These are phyloP conservation scores for Lasiodiplodia sp. DNA, from an alignment of 2,329 filamentous ascomycete species.

Conservation along the genomic window DNA sequence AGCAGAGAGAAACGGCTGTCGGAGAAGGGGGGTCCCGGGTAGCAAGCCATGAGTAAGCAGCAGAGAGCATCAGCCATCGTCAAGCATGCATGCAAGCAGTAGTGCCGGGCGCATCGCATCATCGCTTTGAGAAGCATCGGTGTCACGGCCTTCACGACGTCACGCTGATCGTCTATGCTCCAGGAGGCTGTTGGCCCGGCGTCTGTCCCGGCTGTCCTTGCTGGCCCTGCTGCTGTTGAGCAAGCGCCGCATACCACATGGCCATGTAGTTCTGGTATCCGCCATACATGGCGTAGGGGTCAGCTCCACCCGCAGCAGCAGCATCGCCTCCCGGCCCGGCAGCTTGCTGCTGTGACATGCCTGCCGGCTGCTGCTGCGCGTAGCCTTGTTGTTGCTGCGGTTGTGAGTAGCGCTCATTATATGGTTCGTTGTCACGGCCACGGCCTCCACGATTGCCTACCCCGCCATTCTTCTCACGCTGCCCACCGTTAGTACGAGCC, in stretches of 20 bases:
- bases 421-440: conserved; percentile 48
- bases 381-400: conserved; percentile 50
- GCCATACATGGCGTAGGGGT: conserved; percentile 77
- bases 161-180: conserved; percentile 40
- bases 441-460: conserved; percentile 47
- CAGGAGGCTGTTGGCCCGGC: conserved; percentile 40
- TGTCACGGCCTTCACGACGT: conserved; percentile 41
- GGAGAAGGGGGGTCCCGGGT: conserved; percentile 14
- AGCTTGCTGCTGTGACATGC: conserved; percentile 38
- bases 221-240: conserved; percentile 54
- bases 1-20: conserved; percentile 30
- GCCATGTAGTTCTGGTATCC: conserved; percentile 82
- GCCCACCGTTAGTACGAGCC: conserved; percentile 35
- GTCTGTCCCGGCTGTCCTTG: conserved; percentile 28
- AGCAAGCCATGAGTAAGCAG: conserved; percentile 31
- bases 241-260: conserved; percentile 79
- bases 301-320: conserved; percentile 52
- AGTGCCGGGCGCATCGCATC: conserved; percentile 34
- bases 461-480: conserved; percentile 57
- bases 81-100: conserved; percentile 46
- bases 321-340: conserved; percentile 67
- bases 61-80: conserved; percentile 38
- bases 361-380: conserved; percentile 43
- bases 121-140: conserved; percentile 45
- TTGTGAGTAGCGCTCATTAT: conserved; percentile 57